Base-by-base conservation (phyloP, 2,329 filamentous ascomycete genomes). In the Fusarium subtropicale region DNA sequence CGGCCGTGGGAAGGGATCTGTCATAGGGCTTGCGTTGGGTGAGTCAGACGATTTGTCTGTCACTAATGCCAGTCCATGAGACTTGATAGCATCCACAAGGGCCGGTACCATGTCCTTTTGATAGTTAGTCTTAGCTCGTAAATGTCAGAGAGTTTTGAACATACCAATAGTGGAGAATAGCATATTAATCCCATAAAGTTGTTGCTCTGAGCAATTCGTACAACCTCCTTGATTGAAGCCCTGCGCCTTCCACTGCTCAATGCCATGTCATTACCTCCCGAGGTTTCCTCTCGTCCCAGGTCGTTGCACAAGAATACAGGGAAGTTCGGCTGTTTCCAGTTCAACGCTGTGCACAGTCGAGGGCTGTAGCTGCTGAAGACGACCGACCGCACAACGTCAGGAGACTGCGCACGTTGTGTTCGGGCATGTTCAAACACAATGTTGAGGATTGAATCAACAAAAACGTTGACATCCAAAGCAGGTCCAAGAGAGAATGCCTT, bases 301-400 rank as follows among this genome's bases (percentile, higher is more conserved):
- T 97, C 94, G 78, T 98, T 98, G 82, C 94, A 97, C 47, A 98
- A 85, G 73, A 99, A 92, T 0, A 98, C 93, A 1, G 96, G 96
- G 78, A 97, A 99, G 77, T 98, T 99, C 4, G 96, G 96, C 79
- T 99, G 96, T 80, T 99, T 99, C 96, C 96, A 99, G 80, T 99
- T 99, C 74, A 99, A 82, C 7, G 95, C 94, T 18, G 93, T 97
- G 81, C 96, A 99, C 22, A 98, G 88, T 68, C 91, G 91, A 15
- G 92, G 86, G 77, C 97, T 97, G 80, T 95, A 97, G 24, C 93
- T 97, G 74, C 93, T 97, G 78, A 99, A 97, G 13, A 97, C 93
- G 54, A 99, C 91, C 15, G 93, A 97, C 41, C 94, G 87, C 71
- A 96, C 90, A 18, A 90, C 88, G 56, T 93, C 90, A 11, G 92